These are phyloP conservation scores for Neonectria faginata DNA, from an alignment of 2,329 filamentous ascomycete genomes.

Conservation along the genomic window DNA sequence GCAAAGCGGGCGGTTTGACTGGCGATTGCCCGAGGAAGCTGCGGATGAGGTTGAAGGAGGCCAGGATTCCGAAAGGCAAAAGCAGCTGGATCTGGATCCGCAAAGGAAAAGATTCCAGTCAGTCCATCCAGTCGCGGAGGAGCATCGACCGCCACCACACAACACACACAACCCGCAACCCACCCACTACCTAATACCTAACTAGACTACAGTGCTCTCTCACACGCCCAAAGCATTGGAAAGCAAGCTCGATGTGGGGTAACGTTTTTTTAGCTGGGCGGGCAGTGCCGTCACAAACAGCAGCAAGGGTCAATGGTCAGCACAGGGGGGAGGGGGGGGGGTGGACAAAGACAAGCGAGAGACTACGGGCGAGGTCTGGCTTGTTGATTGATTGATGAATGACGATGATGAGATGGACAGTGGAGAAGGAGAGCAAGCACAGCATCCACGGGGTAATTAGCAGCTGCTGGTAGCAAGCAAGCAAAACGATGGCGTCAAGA, in stretches of 20 bases:
- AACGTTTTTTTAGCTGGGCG: slow-evolving; percentile 44
- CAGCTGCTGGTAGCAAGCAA: background rate
- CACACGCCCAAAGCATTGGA: slow-evolving; percentile 37
- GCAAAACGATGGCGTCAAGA: slow-evolving; percentile 4
- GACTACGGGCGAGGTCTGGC: background rate
- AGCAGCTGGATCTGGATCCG: slow-evolving; percentile 35
- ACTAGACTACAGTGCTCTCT: slow-evolving; percentile 34
- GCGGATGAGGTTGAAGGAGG: slow-evolving; percentile 34
- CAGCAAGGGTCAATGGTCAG: slow-evolving; percentile 39
- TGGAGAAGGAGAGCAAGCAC: slow-evolving; percentile 16
- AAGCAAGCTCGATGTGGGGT: slow-evolving; percentile 45
- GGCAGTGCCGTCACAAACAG: slow-evolving; percentile 47
- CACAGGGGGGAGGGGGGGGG: slow-evolving; percentile 31
- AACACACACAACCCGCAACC: slow-evolving; percentile 19
- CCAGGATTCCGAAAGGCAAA: slow-evolving; percentile 39
- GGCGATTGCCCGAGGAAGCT: slow-evolving; percentile 31
- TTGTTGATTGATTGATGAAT: background rate
- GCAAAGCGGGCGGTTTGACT: slow-evolving; percentile 27
- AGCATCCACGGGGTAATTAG: background rate
- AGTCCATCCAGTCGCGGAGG: slow-evolving; percentile 38
- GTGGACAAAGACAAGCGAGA: slow-evolving; percentile 15
- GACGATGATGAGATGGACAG: slow-evolving; percentile 15
- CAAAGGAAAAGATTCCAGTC: slow-evolving; percentile 48
- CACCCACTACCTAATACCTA: slow-evolving; percentile 18
- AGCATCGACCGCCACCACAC: slow-evolving; percentile 43